Conservation (phyloP, 345 rosid species). For the Raphanus sativus region DNA sequence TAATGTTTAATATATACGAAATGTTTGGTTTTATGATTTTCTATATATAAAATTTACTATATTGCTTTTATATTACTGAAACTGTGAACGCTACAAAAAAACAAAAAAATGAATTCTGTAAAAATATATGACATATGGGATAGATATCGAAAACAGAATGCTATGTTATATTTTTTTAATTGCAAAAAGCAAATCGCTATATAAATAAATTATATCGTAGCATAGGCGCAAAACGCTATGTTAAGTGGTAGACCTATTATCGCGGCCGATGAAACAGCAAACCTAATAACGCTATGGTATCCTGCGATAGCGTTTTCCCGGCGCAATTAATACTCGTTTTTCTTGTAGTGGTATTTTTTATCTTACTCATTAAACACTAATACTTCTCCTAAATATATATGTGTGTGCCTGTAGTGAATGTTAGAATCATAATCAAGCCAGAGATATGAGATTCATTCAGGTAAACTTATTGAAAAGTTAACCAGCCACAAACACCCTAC, state of each 20-base stretch:
- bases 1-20: no score
- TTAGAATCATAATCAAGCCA: no score
- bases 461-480: no score
- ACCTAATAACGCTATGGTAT: neutral
- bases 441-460: no score
- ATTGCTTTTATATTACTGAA: no score
- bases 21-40: no score
- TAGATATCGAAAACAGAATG: neutral
- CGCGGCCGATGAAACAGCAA: neutral
- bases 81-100: no score
- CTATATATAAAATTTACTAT: no score
- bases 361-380: no score
- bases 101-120: neutral
- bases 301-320: neutral
- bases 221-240: neutral
- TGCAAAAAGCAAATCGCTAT: neutral
- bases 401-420: no score
- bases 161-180: neutral
- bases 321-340: neutral
- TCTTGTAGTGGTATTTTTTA: neutral
- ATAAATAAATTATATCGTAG: neutral
- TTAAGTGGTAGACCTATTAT: neutral
- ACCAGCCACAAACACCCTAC: no score
- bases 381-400: no score
- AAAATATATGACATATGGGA: neutral